A percentile compares a stretch with the other conserved stretches of the same genome.
Conservation (phyloP, 2,329 filamentous ascomycete genomes). For the Fusarium lyarnte region DNA sequence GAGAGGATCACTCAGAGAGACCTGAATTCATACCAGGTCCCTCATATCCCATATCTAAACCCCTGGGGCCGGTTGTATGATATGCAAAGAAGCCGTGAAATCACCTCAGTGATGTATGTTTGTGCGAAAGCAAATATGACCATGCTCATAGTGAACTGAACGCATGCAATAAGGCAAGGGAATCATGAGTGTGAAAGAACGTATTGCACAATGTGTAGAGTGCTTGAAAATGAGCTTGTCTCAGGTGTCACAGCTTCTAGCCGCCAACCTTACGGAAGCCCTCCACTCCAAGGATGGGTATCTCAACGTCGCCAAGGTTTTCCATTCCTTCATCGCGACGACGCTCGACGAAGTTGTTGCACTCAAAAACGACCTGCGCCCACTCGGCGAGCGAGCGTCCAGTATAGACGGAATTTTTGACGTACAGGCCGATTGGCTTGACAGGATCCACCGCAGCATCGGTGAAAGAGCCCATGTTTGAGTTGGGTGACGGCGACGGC, state of each 20-base stretch:
- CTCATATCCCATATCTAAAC: slow-evolving; percentile 1
- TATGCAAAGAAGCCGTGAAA: slow-evolving; percentile 19
- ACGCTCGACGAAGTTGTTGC: slow-evolving; percentile 82
- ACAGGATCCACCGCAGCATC: slow-evolving; percentile 53
- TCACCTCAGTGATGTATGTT: slow-evolving; percentile 25
- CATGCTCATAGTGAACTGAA: slow-evolving; percentile 14
- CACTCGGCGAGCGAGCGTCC: slow-evolving; percentile 83
- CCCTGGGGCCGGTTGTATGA: slow-evolving; percentile 9
- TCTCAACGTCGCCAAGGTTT: slow-evolving; percentile 72
- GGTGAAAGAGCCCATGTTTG: slow-evolving; percentile 34
- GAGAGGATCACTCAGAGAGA: slow-evolving; percentile 21
- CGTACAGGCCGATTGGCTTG: slow-evolving; percentile 58
- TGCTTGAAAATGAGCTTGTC: slow-evolving; percentile 1
- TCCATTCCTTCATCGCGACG: slow-evolving; percentile 78
- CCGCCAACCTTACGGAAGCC: slow-evolving; percentile 52
- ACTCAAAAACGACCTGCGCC: slow-evolving; percentile 78
- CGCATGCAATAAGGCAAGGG: slow-evolving; percentile 7
- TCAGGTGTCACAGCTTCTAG: slow-evolving; percentile 29
- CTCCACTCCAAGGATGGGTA: slow-evolving; percentile 54
- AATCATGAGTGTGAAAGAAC: slow-evolving; percentile 14
- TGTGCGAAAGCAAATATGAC: slow-evolving; percentile 29
- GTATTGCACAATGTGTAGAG: background rate
- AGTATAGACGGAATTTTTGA: slow-evolving; percentile 66
- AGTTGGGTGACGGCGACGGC: slow-evolving; percentile 30
- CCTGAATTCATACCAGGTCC: slow-evolving; percentile 18